These are phyloP conservation scores for Rhynchosporium secalis DNA, from an alignment of 2,329 filamentous ascomycete species.

Conservation along the genomic window DNA sequence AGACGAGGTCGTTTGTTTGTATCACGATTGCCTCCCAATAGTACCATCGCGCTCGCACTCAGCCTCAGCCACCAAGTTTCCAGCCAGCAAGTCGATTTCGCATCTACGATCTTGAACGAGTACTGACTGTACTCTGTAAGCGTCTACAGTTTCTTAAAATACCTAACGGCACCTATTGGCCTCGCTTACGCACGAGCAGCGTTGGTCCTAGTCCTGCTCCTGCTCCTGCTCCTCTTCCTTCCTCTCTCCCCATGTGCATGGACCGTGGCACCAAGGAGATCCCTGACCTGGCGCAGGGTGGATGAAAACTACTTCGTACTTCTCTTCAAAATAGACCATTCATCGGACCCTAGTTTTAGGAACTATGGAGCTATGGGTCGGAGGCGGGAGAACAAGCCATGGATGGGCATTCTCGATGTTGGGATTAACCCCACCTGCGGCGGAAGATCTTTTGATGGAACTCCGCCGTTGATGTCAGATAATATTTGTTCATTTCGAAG, in stretches of 20 bases:
- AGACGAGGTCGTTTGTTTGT: too few relatives aligned
- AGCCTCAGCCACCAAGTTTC: conserved; percentile 10
- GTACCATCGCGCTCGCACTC: not conserved
- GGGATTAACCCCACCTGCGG: conserved; percentile 1
- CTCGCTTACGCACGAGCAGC: not conserved
- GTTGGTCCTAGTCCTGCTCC: not conserved
- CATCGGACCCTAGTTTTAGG: not conserved
- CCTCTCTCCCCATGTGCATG: not conserved
- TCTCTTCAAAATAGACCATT: not conserved
- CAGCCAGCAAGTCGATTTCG: not conserved
- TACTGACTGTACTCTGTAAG: not conserved
- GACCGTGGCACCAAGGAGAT: conserved; percentile 5
- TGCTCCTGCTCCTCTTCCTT: too few relatives aligned
- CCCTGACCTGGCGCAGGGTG: conserved; percentile 2
- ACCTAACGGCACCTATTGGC: not conserved
- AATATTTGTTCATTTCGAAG: not conserved
- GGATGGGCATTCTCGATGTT: conserved; percentile 4
- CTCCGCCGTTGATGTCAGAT: conserved; percentile 12
- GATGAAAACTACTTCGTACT: not conserved
- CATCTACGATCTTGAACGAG: not conserved
- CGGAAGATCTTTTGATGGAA: not conserved
- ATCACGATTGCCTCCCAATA: not conserved
- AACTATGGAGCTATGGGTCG: not conserved
- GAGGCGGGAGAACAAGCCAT: conserved; percentile 9
- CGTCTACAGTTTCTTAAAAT: conserved; percentile 4